Base-by-base conservation (phyloP, 306 rosid genomes). In the Cucurbita ficifolia region DNA sequence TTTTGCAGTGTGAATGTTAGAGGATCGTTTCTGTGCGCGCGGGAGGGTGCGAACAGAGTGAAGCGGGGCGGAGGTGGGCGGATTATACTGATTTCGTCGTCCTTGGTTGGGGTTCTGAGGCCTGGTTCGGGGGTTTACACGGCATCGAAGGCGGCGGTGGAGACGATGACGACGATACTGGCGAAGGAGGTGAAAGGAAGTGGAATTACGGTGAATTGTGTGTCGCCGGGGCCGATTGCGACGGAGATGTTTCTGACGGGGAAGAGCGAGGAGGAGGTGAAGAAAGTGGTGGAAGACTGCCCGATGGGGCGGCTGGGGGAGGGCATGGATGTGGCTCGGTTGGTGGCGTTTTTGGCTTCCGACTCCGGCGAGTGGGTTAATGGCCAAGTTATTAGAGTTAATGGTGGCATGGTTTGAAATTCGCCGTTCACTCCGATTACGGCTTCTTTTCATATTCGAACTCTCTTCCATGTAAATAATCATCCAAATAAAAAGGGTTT, bases 121-220 rank as follows among this genome's bases (percentile, higher is more conserved):
- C 77, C 87, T 0, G 87, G 90, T 3, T 72, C 70, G 8, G 86
- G 72, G 13, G 76, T 82, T 1, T 86, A 86, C 10, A 72, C 79
- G 0, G 88, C 83, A 0, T 84, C 90, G 9, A 86, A 84, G 78
- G 82, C 88, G 1, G 86, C 88, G 0, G 86, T 80, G 59, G 90
- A 86, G 67, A 51, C 86, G 1, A 82, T 84, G 83, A 35, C 80
- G 0, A 86, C 78, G 76, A 74, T 84, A 4, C 53, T 82, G 65
- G 90, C 90, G 0, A 86, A 86, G 83, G 90, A 83, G 79, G 56
- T 86, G 14, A 83, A 74, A 78, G 87, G 87, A 1, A 80, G 64
- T 1, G 80, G 84, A 22, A 75, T 83, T 0, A 82, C 87, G 0
- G 84, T 82, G 0, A 86, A 86, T 48, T 84, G 82, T 54, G 80